phyloP scores from a whole-genome alignment of 331 rosid genomes.

The Dryas integrifolia region DNA sequence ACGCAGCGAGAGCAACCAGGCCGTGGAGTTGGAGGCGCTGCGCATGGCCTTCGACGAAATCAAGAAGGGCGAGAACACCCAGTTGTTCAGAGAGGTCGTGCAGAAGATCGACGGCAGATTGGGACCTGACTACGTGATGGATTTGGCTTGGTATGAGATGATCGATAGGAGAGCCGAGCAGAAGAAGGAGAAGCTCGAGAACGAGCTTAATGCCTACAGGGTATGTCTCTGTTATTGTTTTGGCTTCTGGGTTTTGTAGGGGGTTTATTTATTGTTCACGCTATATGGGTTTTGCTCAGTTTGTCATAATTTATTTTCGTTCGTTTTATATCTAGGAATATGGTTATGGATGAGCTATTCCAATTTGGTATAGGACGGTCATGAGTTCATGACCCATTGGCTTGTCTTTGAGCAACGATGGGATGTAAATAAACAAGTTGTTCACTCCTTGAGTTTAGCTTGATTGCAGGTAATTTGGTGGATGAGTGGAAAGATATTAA shows the following conservation, averaged over 20 bases:
- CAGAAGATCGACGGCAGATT: constrained; percentile 72
- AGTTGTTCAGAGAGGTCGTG: constrained; percentile 70
- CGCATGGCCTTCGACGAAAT: constrained; percentile 95
- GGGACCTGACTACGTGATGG: constrained; percentile 60
- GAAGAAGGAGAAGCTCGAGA: constrained; percentile 94
- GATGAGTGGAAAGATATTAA: not conserved
- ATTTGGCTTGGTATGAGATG: constrained; percentile 61
- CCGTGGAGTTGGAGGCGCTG: constrained; percentile 82
- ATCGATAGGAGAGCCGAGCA: constrained; percentile 80
- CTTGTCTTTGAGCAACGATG: not conserved
- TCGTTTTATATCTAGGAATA: not conserved
- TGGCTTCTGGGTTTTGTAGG: not conserved
- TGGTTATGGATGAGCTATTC: not conserved
- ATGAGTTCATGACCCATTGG: not conserved
- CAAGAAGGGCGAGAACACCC: constrained; percentile 95
- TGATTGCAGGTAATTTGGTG: not conserved
- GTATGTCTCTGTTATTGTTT: constrained; percentile 28
- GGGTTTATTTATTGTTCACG: not conserved
- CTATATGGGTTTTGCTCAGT: not conserved
- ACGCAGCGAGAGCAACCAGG: constrained; percentile 44
- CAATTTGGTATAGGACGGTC: not conserved
- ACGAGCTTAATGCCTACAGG: constrained; percentile 90
- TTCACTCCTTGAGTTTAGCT: not conserved
- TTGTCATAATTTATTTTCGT: not conserved
- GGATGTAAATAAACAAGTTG: not conserved